phyloP scores from a whole-genome alignment of 345 rosid genomes.

The Euclidium syriacum region DNA sequence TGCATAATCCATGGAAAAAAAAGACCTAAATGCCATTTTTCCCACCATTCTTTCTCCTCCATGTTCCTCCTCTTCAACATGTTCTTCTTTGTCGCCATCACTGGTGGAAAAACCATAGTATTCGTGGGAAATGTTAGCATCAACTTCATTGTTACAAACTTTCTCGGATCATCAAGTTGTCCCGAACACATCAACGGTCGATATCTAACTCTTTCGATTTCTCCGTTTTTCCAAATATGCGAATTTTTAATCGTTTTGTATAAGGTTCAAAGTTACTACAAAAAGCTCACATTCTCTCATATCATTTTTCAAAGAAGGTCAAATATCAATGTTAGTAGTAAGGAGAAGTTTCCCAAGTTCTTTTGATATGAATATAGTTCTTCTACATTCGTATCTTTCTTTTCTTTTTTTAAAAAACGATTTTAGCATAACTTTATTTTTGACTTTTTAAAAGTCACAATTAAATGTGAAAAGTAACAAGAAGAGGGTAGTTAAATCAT shows the following conservation, averaged over 20 bases:
- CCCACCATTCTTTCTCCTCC: conserved; percentile 6
- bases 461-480: no score
- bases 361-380: no score
- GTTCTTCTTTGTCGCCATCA: conserved; percentile 21
- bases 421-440: no score
- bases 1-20: conserved; percentile 72
- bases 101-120: conserved; percentile 40
- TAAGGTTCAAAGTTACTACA: background rate
- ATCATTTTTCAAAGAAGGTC: no score
- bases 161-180: conserved; percentile 21
- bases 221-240: conserved; percentile 88
- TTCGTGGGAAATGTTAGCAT: conserved; percentile 56
- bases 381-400: no score
- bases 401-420: no score
- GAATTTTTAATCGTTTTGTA: background rate
- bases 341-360: no score
- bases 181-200: conserved; percentile 37
- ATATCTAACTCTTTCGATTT: conserved; percentile 65
- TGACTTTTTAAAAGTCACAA: no score
- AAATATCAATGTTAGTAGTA: no score
- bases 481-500: no score
- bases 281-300: no score
- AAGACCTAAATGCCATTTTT: conserved; percentile 37
- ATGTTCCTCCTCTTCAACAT: conserved; percentile 5
- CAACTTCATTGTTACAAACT: conserved; percentile 47